phyloP scores from a whole-genome alignment of 1,284 basidiomycete species.

The Boletus austroedulis region DNA sequence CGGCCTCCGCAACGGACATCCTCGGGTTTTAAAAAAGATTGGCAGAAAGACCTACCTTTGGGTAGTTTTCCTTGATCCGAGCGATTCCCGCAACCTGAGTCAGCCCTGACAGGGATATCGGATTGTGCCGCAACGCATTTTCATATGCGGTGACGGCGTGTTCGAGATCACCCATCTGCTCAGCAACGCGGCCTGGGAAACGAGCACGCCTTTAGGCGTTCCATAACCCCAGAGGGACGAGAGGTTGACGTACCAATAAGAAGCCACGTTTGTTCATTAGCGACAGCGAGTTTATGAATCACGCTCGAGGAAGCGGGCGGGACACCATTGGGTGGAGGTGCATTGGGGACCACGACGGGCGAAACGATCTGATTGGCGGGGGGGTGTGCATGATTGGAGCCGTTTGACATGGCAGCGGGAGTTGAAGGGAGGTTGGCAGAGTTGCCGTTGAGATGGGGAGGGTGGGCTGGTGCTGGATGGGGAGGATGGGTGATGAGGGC shows the following conservation, averaged over 20 bases:
- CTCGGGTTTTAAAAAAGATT: conserved; percentile 35
- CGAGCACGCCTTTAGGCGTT: conserved; percentile 7
- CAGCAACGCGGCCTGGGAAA: conserved; percentile 77
- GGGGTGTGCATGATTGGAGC: conserved; percentile 36
- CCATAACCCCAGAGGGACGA: conserved; percentile 1
- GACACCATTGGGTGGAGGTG: conserved; percentile 42
- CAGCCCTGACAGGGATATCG: conserved; percentile 81
- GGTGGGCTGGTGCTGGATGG: conserved; percentile 38
- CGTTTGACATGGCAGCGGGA: conserved; percentile 44
- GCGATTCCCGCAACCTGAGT: conserved; percentile 90
- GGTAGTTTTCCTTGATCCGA: conserved; percentile 85
- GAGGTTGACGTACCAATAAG: conserved; percentile 66
- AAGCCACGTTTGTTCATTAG: conserved; percentile 92
- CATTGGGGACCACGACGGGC: conserved; percentile 46
- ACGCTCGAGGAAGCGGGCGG: conserved; percentile 41
- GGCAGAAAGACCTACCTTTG: conserved; percentile 56
- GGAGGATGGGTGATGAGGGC: conserved; percentile 39
- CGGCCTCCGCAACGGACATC: conserved; percentile 41
- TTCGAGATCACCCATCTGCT: conserved; percentile 88
- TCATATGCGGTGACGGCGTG: conserved; percentile 89
- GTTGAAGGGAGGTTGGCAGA: conserved; percentile 37
- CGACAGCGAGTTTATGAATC: conserved; percentile 72
- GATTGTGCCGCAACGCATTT: conserved; percentile 88
- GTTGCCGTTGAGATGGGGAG: conserved; percentile 53
- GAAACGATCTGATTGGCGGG: conserved; percentile 42